A percentile compares a stretch with the other conserved stretches of the same genome.
Evolutionary conservation across 2,329 filamentous ascomycete species (phyloP).

Genomic region (Neofusicoccum umdonicola): DNA sequence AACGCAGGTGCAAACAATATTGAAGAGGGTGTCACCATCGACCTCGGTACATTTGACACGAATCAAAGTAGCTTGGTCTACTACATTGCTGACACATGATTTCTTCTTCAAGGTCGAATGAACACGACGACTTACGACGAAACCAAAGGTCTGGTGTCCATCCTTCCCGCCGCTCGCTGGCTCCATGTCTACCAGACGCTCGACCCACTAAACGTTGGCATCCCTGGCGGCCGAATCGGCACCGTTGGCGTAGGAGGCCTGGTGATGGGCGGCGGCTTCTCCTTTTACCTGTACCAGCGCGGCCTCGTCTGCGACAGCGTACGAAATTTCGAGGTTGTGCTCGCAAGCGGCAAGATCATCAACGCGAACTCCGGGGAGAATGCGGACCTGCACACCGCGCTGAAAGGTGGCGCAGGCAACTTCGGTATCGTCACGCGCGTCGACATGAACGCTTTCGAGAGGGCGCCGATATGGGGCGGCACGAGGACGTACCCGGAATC

Average conservation of each 20-base stretch:
- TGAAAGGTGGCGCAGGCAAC: slow-evolving; percentile 45
- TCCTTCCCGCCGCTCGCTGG: background rate
- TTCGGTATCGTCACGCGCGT: slow-evolving; percentile 45
- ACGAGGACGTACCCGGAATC: background rate
- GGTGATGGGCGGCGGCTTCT: slow-evolving; percentile 29
- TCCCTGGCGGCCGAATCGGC: slow-evolving; percentile 27
- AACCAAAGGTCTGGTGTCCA: background rate
- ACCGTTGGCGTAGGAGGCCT: slow-evolving; percentile 30
- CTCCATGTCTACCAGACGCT: background rate
- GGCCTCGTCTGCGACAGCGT: slow-evolving; percentile 28
- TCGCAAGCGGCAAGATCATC: slow-evolving; percentile 37
- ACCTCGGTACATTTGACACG: slow-evolving; percentile 15
- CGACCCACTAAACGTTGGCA: background rate
- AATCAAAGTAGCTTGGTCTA: no score
- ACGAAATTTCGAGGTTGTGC: slow-evolving; percentile 33
- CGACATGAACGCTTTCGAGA: slow-evolving; percentile 33
- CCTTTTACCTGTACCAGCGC: slow-evolving; percentile 24
- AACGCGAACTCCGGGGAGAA: slow-evolving; percentile 34
- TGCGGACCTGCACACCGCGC: slow-evolving; percentile 38
- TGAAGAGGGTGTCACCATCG: slow-evolving; percentile 22
- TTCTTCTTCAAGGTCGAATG: background rate
- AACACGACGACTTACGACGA: background rate
- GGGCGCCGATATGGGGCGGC: background rate
- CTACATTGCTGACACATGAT: no score
- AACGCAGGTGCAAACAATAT: slow-evolving; percentile 22